Percentiles rank a stretch among this genome's conserved stretches.
These are phyloP conservation scores for Thecaphora thlaspeos DNA, from an alignment of 1,284 basidiomycete genomes.

Conservation along the genomic window DNA sequence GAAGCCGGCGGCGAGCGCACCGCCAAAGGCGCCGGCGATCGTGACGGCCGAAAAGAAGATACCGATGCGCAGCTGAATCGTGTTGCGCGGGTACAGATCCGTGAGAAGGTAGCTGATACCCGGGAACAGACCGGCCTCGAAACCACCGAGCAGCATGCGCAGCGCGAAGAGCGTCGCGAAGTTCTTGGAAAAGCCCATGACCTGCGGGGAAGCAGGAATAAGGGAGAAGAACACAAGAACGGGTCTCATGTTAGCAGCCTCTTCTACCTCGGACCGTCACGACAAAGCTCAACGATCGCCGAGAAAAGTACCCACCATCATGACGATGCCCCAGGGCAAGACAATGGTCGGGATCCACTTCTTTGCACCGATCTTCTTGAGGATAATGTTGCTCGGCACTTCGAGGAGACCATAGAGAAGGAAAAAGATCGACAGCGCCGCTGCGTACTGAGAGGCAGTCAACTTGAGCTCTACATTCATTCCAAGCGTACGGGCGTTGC, in stretches of 20 bases:
- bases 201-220: too few species aligned
- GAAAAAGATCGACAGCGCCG: slow-evolving; percentile 57
- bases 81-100: slow-evolving; percentile 30
- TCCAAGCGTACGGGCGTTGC: slow-evolving; percentile 68
- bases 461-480: slow-evolving; percentile 45
- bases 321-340: slow-evolving; percentile 59
- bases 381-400: slow-evolving; percentile 68
- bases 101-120: slow-evolving; percentile 40
- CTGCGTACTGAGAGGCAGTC: slow-evolving; percentile 61
- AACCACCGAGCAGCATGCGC: slow-evolving; percentile 58
- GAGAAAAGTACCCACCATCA: too few species aligned
- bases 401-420: slow-evolving; percentile 71
- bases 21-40: slow-evolving; percentile 62
- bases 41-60: slow-evolving; percentile 55
- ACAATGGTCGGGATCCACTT: slow-evolving; percentile 55
- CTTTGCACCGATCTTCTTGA: slow-evolving; percentile 59
- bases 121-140: slow-evolving; percentile 45
- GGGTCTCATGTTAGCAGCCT: too few species aligned
- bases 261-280: too few species aligned
- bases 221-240: too few species aligned
- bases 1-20: slow-evolving; percentile 47
- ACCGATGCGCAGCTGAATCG: slow-evolving; percentile 39
- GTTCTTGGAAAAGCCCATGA: slow-evolving; percentile 59
- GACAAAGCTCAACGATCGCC: too few species aligned
- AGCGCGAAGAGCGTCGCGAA: slow-evolving; percentile 57